Percentiles rank a stretch among this genome's conserved stretches.
Evolutionary conservation across 805 yeast genomes (phyloP).

Genomic region (Starmerella floricola): DNA sequence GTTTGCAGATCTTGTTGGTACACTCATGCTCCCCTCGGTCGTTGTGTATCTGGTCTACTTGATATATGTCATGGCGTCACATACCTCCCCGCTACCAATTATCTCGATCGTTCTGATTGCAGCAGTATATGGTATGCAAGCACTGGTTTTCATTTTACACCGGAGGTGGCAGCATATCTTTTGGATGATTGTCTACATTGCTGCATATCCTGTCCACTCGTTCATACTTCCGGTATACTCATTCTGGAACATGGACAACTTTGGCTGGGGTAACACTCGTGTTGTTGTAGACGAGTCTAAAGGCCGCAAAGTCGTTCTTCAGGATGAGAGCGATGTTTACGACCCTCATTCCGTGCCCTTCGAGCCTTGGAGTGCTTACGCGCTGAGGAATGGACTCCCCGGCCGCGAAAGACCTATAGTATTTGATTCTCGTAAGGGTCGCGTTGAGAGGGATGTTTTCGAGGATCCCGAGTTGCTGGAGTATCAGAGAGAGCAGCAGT

Average conservation of each 20-base stretch:
- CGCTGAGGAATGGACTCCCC: conserved; percentile 29
- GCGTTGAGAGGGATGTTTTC: conserved; percentile 23
- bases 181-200: conserved; percentile 45
- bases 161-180: conserved; percentile 37
- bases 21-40: conserved; percentile 49
- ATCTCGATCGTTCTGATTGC: conserved; percentile 47
- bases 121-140: conserved; percentile 47
- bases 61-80: conserved; percentile 38
- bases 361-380: conserved; percentile 32
- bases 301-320: conserved; percentile 35
- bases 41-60: conserved; percentile 43
- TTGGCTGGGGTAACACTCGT: conserved; percentile 56
- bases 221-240: conserved; percentile 48
- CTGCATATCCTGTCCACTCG: conserved; percentile 52
- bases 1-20: conserved; percentile 45
- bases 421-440: conserved; percentile 29
- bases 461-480: conserved; percentile 15
- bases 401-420: conserved; percentile 30
- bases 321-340: conserved; percentile 28
- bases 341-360: conserved; percentile 30
- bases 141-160: conserved; percentile 40
- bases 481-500: not conserved
- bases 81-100: conserved; percentile 39
- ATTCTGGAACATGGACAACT: conserved; percentile 55
- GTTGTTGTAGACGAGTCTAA: conserved; percentile 42